Conservation (phyloP, 352 stramenopile genomes). For the Phytophthora agathidicida region DNA sequence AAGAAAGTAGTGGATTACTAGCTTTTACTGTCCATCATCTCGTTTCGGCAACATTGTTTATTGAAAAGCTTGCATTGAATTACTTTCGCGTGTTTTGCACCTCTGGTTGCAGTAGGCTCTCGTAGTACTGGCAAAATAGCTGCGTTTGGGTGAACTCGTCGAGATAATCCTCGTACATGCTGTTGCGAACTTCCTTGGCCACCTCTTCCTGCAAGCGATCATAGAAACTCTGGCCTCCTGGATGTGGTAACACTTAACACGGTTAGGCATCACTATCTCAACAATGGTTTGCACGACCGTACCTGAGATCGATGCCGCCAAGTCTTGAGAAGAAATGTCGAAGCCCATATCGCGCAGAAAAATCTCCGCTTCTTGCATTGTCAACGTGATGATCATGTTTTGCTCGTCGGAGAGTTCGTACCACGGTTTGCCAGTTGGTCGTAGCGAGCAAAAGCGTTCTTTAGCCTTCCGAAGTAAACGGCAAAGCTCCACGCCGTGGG, state of each 20-base stretch:
- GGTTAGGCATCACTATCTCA: not conserved
- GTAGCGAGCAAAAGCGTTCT: constrained; percentile 52
- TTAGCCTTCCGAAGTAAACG: constrained; percentile 59
- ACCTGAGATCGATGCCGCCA: constrained; percentile 55
- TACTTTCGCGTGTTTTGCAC: constrained; percentile 24
- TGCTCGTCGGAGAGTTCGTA: constrained; percentile 82
- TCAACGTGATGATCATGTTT: constrained; percentile 77
- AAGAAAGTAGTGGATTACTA: constrained; percentile 92
- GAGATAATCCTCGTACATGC: constrained; percentile 71
- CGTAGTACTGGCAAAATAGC: constrained; percentile 88
- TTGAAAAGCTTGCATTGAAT: not conserved
- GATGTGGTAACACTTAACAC: not conserved
- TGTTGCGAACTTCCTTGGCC: constrained; percentile 68
- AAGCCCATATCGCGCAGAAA: constrained; percentile 74
- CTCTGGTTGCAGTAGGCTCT: constrained; percentile 63
- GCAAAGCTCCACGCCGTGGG: constrained; percentile 66
- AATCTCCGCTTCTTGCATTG: constrained; percentile 74
- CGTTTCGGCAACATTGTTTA: constrained; percentile 8
- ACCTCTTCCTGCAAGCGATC: constrained; percentile 82
- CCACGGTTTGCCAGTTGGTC: constrained; percentile 61
- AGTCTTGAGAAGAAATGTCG: constrained; percentile 65
- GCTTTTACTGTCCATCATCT: not conserved
- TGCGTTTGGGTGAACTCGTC: constrained; percentile 88
- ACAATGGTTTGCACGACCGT: no score
- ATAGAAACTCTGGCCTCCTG: constrained; percentile 64